Percentiles rank a stretch among this genome's conserved stretches.
Conservation (phyloP, 768 basidiomycete species). For the Russula virescens region DNA sequence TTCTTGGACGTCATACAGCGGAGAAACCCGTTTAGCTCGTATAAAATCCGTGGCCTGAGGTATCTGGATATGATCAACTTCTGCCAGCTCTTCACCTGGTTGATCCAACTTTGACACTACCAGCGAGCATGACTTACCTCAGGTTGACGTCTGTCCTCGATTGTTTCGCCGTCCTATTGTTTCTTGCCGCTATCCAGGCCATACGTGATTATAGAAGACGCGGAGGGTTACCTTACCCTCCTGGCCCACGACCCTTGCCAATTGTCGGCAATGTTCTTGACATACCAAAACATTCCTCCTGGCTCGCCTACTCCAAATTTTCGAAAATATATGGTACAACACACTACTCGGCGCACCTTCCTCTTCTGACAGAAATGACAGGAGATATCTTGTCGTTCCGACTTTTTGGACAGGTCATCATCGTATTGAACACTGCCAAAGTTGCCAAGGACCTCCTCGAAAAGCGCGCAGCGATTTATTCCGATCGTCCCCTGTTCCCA, state of each 20-base stretch:
- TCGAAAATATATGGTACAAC: neutral
- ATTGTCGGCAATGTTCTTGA: conserved; percentile 8
- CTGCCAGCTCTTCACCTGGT: neutral
- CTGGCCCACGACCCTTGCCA: conserved; percentile 10
- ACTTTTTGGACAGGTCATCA: conserved; percentile 41
- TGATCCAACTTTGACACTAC: neutral
- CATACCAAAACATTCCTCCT: conserved; percentile 1
- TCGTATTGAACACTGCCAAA: conserved; percentile 44
- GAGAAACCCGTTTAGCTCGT: too few relatives aligned
- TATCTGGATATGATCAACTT: neutral
- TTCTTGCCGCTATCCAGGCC: neutral
- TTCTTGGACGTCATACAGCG: too few relatives aligned
- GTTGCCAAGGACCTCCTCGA: conserved; percentile 46
- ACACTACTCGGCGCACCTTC: neutral
- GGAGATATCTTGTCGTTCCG: conserved; percentile 22
- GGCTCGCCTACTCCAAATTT: neutral
- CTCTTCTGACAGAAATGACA: neutral
- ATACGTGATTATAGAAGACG: neutral
- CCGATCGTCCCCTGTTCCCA: neutral
- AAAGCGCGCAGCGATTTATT: conserved; percentile 38
- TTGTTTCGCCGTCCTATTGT: neutral
- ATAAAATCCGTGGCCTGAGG: neutral
- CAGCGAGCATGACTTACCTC: neutral
- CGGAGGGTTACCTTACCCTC: neutral
- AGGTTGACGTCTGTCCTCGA: neutral